Base-by-base conservation (phyloP, 108 stramenopile genomes). In the Pseudonitzschia delicatissima region DNA sequence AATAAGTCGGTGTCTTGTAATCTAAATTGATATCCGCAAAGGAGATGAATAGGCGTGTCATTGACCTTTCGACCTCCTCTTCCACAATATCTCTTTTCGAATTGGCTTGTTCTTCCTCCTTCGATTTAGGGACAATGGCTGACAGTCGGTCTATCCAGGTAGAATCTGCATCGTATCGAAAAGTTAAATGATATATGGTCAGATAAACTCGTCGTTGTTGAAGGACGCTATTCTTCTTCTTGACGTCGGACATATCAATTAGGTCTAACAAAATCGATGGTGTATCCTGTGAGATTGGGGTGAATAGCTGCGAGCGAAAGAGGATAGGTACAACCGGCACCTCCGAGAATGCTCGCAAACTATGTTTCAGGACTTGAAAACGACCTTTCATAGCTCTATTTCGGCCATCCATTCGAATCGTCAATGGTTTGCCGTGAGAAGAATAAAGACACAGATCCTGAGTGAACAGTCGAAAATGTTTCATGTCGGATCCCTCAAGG, bases 1-100 rank as follows among this genome's bases (percentile, higher is more conserved):
- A 88, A 27, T 73, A 64, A 0, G 15, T 5, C 18, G 86, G 76
- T 0, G 88, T 57, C 36, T 75, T 69, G 67, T 88, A 93, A 60
- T 93, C 92, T 28, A 93, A 8, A 65, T 87, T 88, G 37, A 85
- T 82, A 63, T 93, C 92, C 17, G 82, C 69, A 26, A 84, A 37
- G 36, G 82, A 83, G 42, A 88, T 51, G 55, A 84, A 86, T 45
- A 93, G 37, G 49, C 64, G 64, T 29, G 69, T 74, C 69, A 71
- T 68, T 55, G 73, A 72, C 3, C 8, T 51, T 65, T 63, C 35
- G 68, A 34, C 69, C 57, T 55, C 37, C 21, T 18, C 39, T 61
- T 36, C 25, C 15, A 49, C 33, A 35, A 32, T 52, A 36, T 45
- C 48, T 5, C 25, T 25, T 20, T 13, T 12, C 12, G 39, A 23